phyloP scores from a whole-genome alignment of 768 basidiomycete genomes.

The Tylopilus felleus region DNA sequence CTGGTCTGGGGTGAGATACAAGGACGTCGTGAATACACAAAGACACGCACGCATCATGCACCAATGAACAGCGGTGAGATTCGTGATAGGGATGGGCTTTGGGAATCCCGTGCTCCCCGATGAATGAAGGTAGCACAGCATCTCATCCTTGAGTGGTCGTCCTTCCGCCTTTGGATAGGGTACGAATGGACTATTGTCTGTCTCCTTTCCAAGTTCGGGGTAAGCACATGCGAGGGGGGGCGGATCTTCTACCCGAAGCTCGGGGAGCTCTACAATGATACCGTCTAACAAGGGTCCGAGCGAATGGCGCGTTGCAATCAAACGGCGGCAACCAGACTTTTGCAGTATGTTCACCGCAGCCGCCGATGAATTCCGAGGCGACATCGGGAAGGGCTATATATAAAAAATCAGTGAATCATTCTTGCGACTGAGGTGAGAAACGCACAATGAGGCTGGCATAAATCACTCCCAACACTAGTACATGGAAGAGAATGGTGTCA shows the following conservation, averaged over 20 bases:
- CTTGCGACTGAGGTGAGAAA: neutral
- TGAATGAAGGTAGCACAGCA: slow-evolving; percentile 42
- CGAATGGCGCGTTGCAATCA: slow-evolving; percentile 35
- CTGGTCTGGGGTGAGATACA: slow-evolving; percentile 4
- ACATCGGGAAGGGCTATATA: slow-evolving; percentile 35
- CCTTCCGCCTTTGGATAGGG: slow-evolving; percentile 8
- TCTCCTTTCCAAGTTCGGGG: slow-evolving; percentile 7
- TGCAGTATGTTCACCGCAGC: slow-evolving; percentile 33
- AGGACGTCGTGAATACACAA: too few species aligned
- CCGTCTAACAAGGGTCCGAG: slow-evolving; percentile 31
- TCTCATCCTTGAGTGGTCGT: slow-evolving; percentile 15
- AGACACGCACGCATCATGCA: slow-evolving; percentile 29
- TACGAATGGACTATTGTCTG: neutral
- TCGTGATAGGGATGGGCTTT: slow-evolving; percentile 39
- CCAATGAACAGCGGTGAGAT: slow-evolving; percentile 32
- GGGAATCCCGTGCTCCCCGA: slow-evolving; percentile 51
- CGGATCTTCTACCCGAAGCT: slow-evolving; percentile 9
- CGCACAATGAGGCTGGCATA: neutral
- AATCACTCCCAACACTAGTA: slow-evolving; percentile 33
- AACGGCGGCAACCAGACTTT: slow-evolving; percentile 36
- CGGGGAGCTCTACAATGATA: slow-evolving; percentile 16
- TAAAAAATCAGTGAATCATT: neutral
- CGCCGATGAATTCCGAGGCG: slow-evolving; percentile 36
- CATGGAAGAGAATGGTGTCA: slow-evolving; percentile 40
- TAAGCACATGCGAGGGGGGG: slow-evolving; percentile 10